phyloP scores from a whole-genome alignment of 1,139 yeast genomes.

The Scheffersomyces segobiensis region DNA sequence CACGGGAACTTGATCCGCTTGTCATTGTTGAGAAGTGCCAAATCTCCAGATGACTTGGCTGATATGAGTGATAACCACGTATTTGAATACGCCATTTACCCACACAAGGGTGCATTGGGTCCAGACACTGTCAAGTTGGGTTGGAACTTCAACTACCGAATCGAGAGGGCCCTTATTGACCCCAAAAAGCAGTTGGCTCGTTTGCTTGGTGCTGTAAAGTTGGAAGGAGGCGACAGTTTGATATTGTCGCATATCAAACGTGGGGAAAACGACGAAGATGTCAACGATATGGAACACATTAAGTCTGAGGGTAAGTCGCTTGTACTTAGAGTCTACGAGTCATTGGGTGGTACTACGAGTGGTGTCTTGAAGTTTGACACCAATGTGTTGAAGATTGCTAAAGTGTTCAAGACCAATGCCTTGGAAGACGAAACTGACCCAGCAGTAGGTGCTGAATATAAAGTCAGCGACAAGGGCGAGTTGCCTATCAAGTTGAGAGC shows the following conservation, averaged over 20 bases:
- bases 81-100: slow-evolving; percentile 81
- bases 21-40: slow-evolving; percentile 80
- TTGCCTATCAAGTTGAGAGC: slow-evolving; percentile 59
- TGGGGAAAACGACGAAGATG: slow-evolving; percentile 77
- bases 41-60: slow-evolving; percentile 88
- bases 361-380: slow-evolving; percentile 50
- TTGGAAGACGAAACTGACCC: slow-evolving; percentile 59
- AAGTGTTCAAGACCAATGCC: slow-evolving; percentile 63
- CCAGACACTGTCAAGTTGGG: slow-evolving; percentile 71
- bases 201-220: slow-evolving; percentile 23
- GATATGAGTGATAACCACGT: slow-evolving; percentile 88
- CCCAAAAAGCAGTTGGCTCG: slow-evolving; percentile 17
- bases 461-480: slow-evolving; percentile 24
- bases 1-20: slow-evolving; percentile 89
- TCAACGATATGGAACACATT: slow-evolving; percentile 30
- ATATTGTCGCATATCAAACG: slow-evolving; percentile 80
- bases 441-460: slow-evolving; percentile 18
- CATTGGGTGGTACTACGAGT: slow-evolving; percentile 73
- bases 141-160: slow-evolving; percentile 73
- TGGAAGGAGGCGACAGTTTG: slow-evolving; percentile 61
- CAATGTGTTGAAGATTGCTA: slow-evolving; percentile 35
- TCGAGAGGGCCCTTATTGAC: slow-evolving; percentile 20
- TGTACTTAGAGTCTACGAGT: slow-evolving; percentile 76
- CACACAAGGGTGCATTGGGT: slow-evolving; percentile 71
- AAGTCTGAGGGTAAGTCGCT: slow-evolving; percentile 42